Base-by-base conservation (phyloP, 2,329 filamentous ascomycete species). In the Setomelanomma holmii region DNA sequence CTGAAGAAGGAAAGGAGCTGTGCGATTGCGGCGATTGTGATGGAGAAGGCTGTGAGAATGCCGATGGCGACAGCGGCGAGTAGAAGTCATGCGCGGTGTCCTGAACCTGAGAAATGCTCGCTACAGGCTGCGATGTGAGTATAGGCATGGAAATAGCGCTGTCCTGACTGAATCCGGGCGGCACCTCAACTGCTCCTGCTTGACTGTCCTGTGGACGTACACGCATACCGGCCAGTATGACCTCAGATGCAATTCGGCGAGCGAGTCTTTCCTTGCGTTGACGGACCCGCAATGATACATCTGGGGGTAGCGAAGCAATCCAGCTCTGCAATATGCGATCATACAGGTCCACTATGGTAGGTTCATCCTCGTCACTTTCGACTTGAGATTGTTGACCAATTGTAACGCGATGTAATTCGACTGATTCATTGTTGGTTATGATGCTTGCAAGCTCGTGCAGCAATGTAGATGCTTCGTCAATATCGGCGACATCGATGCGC, bases 211-310 rank as follows among this genome's bases (percentile, higher is more conserved):
- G 24, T 4, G 35, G 41, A 3, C 51, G 55, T 21, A 69, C 22
- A n/a, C 62, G 60, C 14, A 35, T 53, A 40, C 71, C 74, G 27
- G 76, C 70, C 4, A 80, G 57, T 2, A 70, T 56, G 1, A 79
- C 40, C 38, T 78, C 72, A 4, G 71, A 67, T 12, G 77, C 74
- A 14, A 75, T 45, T 3, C 62, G 65, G 27, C 71, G 64, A n/a
- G 67, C 68, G 14, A 73, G 55, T 16, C 61, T 58, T 56, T 75
- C 72, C 36, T 69, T 68, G 4, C 35, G 55, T 50, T 69, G 63
- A 5, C 73, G 67, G 27, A 69, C 49, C 23, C 57, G 57, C 19
- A 55, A 47, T 4, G 72, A 56, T 1, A 69, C 58, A 4, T 61
- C 45, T 6, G 39, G 10, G 5, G 72, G 67, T 24, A 76, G 45